Evolutionary conservation across 2,329 filamentous ascomycete genomes (phyloP).

Genomic region (Neonectria coccinea): DNA sequence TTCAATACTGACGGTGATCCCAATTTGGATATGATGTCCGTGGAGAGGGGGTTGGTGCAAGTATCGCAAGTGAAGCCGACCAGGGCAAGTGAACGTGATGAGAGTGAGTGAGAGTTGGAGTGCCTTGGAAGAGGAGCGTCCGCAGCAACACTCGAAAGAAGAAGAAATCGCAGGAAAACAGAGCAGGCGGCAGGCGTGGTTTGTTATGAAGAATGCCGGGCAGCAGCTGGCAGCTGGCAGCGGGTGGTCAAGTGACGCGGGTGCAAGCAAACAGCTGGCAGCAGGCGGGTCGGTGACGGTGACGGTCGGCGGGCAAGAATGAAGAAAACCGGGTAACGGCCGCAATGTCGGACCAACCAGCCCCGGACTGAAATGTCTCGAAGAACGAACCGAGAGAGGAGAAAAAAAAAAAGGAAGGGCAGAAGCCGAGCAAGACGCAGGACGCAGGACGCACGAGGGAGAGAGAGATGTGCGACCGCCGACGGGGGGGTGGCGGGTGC

Average conservation of each 20-base stretch:
- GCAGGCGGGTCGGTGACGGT: slow-evolving; percentile 20
- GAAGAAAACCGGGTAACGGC: slow-evolving; percentile 22
- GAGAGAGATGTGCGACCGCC: slow-evolving; percentile 11
- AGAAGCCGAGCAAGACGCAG: slow-evolving; percentile 31
- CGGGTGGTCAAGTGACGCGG: slow-evolving; percentile 14
- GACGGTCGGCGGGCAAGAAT: slow-evolving; percentile 3
- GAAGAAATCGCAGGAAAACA: not conserved
- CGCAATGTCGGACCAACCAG: slow-evolving; percentile 23
- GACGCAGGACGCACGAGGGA: slow-evolving; percentile 25
- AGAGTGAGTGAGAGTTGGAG: not conserved
- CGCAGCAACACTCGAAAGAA: not conserved
- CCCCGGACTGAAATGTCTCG: slow-evolving; percentile 29
- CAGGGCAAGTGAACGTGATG: slow-evolving; percentile 15
- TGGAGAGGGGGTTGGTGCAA: slow-evolving; percentile 3
- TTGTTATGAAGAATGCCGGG: slow-evolving; percentile 19
- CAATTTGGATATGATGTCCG: not conserved
- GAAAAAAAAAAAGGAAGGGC: slow-evolving; percentile 20
- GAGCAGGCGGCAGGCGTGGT: not conserved
- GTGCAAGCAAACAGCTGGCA: slow-evolving; percentile 13
- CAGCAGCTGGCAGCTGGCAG: not conserved
- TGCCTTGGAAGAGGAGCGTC: not conserved
- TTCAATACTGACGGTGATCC: slow-evolving; percentile 15
- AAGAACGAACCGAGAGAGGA: slow-evolving; percentile 15
- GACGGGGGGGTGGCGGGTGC: slow-evolving; percentile 27
- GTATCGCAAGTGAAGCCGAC: slow-evolving; percentile 14